Conservation (phyloP, 495 filamentous ascomycete genomes). For the Aeminium ludgeri region DNA sequence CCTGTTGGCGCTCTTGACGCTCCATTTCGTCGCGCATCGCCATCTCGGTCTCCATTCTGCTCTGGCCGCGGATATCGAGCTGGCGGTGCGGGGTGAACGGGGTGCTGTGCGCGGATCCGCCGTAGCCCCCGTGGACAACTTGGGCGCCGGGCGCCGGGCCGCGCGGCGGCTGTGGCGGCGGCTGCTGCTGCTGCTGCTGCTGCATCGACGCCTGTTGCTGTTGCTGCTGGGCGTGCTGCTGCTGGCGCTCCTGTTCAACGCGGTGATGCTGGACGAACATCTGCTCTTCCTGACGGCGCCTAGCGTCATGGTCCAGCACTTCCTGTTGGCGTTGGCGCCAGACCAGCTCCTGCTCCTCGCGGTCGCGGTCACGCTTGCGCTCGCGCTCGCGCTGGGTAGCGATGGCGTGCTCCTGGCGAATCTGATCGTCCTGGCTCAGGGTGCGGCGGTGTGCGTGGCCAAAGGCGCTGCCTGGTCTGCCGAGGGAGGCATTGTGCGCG, state of each 20-base stretch:
- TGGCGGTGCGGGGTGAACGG: background rate
- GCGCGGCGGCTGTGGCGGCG: background rate
- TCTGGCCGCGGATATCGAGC: conserved; percentile 4
- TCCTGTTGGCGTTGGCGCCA: conserved; percentile 1
- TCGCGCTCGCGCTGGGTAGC: background rate
- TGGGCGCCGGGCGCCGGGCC: background rate
- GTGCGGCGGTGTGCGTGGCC: conserved; percentile 1
- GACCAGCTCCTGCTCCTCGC: background rate
- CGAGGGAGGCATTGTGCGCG: conserved; percentile 8
- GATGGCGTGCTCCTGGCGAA: conserved; percentile 1
- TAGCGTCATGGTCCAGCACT: conserved; percentile 1
- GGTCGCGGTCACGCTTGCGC: conserved; percentile 6
- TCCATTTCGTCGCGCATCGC: conserved; percentile 2
- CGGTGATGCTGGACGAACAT: conserved; percentile 8
- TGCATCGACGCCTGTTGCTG: background rate
- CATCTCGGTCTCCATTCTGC: conserved; percentile 7
- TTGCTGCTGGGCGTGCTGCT: conserved; percentile 9
- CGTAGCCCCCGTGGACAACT: too few relatives aligned
- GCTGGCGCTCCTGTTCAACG: conserved; percentile 12
- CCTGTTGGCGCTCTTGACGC: background rate
- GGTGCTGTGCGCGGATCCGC: background rate
- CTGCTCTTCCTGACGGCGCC: conserved; percentile 4
- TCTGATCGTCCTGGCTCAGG: conserved; percentile 1
- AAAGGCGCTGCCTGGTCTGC: background rate
- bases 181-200: conserved; percentile 1